These are phyloP conservation scores for Pseudogymnoascus sp. DNA, from an alignment of 2,329 filamentous ascomycete species.

Conservation along the genomic window DNA sequence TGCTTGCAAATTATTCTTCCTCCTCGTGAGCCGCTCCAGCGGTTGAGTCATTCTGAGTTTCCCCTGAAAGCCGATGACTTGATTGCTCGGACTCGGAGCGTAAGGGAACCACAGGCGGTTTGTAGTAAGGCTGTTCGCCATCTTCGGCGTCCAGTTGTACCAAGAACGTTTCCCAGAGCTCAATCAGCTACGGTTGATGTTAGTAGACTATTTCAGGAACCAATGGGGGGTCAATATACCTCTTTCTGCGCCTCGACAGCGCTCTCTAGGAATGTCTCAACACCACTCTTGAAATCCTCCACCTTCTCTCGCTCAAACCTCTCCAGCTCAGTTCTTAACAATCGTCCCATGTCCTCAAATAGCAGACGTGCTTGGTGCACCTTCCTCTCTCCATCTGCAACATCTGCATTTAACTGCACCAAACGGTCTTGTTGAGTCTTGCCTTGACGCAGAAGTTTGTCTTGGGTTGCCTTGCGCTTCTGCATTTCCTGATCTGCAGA, in stretches of 20 bases:
- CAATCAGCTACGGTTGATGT: conserved; percentile 45
- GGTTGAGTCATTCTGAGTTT: conserved; percentile 20
- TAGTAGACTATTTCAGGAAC: conserved; percentile 12
- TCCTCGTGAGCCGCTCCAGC: conserved; percentile 21
- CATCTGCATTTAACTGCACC: conserved; percentile 85
- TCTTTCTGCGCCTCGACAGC: conserved; percentile 98
- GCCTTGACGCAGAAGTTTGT: conserved; percentile 90
- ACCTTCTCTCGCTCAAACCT: conserved; percentile 96
- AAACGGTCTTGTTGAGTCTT: conserved; percentile 93
- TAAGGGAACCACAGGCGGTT: conserved; percentile 50
- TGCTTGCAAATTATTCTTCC: conserved; percentile 8
- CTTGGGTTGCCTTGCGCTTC: conserved; percentile 82
- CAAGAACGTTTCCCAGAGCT: conserved; percentile 97
- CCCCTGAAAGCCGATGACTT: conserved; percentile 38
- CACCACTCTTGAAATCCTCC: conserved; percentile 96
- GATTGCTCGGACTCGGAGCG: conserved; percentile 50
- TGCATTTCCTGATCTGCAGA: conserved; percentile 79
- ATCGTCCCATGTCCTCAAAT: conserved; percentile 93
- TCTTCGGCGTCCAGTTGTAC: conserved; percentile 94
- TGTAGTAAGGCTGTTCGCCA: conserved; percentile 63
- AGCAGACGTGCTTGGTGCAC: conserved; percentile 82
- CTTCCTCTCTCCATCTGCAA: conserved; percentile 88
- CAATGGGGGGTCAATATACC: conserved; percentile 44
- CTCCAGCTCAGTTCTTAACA: conserved; percentile 87
- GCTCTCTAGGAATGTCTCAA: conserved; percentile 95